These are phyloP conservation scores for Camellia oleifera DNA, from an alignment of 179 eudicot species.

Conservation along the genomic window DNA sequence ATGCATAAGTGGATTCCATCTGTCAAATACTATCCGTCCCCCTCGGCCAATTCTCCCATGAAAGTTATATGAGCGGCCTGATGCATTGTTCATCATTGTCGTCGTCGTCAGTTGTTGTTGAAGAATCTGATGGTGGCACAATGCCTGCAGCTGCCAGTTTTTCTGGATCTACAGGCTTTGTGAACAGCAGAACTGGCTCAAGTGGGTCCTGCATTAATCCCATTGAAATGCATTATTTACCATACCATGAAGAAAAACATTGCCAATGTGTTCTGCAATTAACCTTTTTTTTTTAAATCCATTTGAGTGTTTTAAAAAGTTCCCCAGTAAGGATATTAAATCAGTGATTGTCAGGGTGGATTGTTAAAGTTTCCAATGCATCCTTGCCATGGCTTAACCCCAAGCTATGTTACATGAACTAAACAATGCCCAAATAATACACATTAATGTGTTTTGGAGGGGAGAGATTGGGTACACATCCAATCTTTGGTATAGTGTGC, in stretches of 20 bases:
- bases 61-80: constrained; percentile 34
- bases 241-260: not conserved
- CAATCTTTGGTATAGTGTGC: no score
- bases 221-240: not conserved
- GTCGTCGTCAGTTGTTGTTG: not conserved
- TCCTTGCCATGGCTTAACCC: not conserved
- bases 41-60: constrained; percentile 94
- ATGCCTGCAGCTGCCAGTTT: constrained; percentile 82
- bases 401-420: not conserved
- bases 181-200: constrained; percentile 85
- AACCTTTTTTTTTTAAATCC: not conserved
- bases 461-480: no score
- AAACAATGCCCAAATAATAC: no score
- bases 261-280: not conserved
- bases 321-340: not conserved
- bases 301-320: not conserved
- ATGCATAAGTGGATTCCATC: constrained; percentile 87
- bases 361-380: not conserved
- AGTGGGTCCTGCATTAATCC: constrained; percentile 59
- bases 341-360: not conserved
- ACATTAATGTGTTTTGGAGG: no score
- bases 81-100: constrained; percentile 25
- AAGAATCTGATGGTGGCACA: constrained; percentile 58
- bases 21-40: constrained; percentile 80
- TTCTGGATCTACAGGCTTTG: constrained; percentile 70